Conservation (phyloP, 2,329 filamentous ascomycete species). For the Paracoccidioides brasiliensis region DNA sequence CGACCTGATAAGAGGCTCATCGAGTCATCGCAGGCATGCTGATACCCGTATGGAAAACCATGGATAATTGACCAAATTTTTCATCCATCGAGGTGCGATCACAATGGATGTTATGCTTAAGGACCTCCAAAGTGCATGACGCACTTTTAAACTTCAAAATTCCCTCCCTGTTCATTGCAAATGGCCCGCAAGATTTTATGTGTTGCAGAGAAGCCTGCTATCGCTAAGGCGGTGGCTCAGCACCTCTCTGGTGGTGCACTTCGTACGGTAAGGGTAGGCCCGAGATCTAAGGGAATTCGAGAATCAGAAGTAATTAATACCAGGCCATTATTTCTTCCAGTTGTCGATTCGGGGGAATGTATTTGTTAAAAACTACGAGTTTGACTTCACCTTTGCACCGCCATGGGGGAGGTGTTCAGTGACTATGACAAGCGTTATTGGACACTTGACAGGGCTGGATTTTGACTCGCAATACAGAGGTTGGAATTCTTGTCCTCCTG, state of each 20-base stretch:
- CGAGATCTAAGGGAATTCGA: background rate
- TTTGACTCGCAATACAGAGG: constrained; percentile 62
- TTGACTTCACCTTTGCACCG: constrained; percentile 72
- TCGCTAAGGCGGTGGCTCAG: constrained; percentile 82
- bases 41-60: background rate
- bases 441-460: constrained; percentile 71
- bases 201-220: constrained; percentile 82
- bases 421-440: constrained; percentile 85
- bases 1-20: background rate
- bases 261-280: constrained; percentile 47
- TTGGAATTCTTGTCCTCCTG: constrained; percentile 71
- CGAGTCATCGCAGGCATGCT: background rate
- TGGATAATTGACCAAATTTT: background rate
- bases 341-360: constrained; percentile 51
- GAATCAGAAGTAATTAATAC: background rate
- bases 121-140: background rate
- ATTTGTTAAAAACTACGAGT: constrained; percentile 90
- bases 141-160: constrained; percentile 6
- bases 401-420: constrained; percentile 72
- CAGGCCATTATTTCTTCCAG: constrained; percentile 32
- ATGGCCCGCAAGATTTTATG: constrained; percentile 51
- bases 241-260: constrained; percentile 70
- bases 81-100: background rate
- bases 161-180: background rate
- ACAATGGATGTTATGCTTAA: background rate